These are phyloP conservation scores for Rehmannia glutinosa DNA, from an alignment of 257 asterid genomes.

Conservation along the genomic window DNA sequence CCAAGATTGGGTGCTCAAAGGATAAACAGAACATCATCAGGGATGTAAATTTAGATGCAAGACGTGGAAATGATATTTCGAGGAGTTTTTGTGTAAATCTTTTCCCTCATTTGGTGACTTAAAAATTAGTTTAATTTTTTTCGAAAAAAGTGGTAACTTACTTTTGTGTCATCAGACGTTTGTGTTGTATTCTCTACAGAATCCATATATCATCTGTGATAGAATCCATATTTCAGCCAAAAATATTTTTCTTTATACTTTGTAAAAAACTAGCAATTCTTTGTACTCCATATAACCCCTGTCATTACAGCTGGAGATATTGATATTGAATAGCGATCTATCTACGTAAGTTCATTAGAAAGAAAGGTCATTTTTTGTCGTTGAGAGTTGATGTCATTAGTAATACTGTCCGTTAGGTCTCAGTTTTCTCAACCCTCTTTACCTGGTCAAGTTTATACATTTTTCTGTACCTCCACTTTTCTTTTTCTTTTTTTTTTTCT, in stretches of 20 bases:
- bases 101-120: conserved; percentile 18
- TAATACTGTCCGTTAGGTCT: too few species aligned
- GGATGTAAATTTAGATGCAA: conserved; percentile 35
- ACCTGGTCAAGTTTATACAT: too few species aligned
- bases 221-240: conserved; percentile 18
- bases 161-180: conserved; percentile 16
- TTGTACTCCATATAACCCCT: not conserved
- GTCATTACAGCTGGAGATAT: too few species aligned
- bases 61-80: conserved; percentile 11
- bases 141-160: not conserved
- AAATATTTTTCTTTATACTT: not conserved
- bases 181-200: conserved; percentile 20
- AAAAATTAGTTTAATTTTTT: conserved; percentile 9
- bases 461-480: too few species aligned
- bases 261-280: conserved; percentile 1
- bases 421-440: too few species aligned
- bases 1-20: conserved; percentile 77
- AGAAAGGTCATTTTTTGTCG: too few species aligned
- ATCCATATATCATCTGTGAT: conserved; percentile 19
- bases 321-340: too few species aligned
- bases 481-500: too few species aligned
- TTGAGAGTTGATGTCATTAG: too few species aligned
- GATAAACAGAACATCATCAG: conserved; percentile 85
- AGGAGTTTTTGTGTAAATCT: conserved; percentile 40
- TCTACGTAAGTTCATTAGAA: too few species aligned